A percentile compares a stretch with the other conserved stretches of the same genome.
Evolutionary conservation across 768 basidiomycete genomes (phyloP).

Genomic region (Lactifluus volemus): DNA sequence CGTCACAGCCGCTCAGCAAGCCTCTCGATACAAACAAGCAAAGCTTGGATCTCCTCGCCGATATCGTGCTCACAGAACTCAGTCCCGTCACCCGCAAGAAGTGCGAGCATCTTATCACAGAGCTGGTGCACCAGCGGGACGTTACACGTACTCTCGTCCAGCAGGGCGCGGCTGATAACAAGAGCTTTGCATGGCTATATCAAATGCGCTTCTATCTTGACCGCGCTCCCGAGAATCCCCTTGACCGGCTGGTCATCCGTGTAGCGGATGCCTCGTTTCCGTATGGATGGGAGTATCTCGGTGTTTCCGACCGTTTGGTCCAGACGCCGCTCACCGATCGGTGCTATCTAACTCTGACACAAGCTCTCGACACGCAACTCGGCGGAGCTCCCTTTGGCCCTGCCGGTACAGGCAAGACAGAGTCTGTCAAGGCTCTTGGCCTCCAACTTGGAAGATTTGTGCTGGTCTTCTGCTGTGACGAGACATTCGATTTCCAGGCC

Average conservation of each 20-base stretch:
- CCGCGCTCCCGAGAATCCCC: conserved; percentile 54
- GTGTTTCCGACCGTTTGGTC: conserved; percentile 92
- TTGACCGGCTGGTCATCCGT: conserved; percentile 71
- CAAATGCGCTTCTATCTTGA: conserved; percentile 99
- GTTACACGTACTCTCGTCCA: conserved; percentile 76
- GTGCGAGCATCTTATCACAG: conserved; percentile 97
- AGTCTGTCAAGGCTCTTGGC: conserved; percentile 97
- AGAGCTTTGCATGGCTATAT: conserved; percentile 86
- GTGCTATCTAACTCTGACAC: conserved; percentile 93
- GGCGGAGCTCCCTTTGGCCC: conserved; percentile 98
- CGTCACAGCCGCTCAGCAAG: conserved; percentile 44
- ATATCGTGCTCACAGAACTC: conserved; percentile 89
- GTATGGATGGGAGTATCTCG: conserved; percentile 98
- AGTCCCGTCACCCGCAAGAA: conserved; percentile 88
- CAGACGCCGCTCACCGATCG: conserved; percentile 97
- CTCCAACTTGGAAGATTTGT: conserved; percentile 97
- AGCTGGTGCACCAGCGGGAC: conserved; percentile 96
- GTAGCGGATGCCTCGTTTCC: conserved; percentile 90
- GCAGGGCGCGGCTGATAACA: conserved; percentile 51
- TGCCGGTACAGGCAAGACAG: conserved; percentile 94
- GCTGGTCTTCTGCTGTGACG: conserved; percentile 99
- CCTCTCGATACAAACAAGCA: conserved; percentile 70
- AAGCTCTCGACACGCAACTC: conserved; percentile 89
- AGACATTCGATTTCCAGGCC: conserved; percentile 98
- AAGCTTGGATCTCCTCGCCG: conserved; percentile 90